These are phyloP conservation scores for Macrophomina pseudophaseolina DNA, from an alignment of 2,329 filamentous ascomycete genomes.

Conservation along the genomic window DNA sequence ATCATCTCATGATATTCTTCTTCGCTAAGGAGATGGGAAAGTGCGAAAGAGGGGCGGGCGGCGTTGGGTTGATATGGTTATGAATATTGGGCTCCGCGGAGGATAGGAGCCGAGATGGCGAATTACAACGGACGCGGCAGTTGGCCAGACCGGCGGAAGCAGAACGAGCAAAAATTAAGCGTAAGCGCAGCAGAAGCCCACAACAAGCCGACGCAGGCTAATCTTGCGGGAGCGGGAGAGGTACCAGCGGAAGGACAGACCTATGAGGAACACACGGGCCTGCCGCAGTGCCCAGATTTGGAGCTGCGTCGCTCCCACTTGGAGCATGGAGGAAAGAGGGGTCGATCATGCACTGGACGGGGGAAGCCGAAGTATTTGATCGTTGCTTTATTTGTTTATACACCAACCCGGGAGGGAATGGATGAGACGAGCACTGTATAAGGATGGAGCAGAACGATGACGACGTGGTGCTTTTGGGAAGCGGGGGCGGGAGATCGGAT, in stretches of 20 bases:
- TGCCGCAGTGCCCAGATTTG: no score
- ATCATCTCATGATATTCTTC: constrained; percentile 7
- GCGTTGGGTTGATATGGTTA: constrained; percentile 2
- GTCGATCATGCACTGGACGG: background rate
- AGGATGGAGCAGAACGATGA: constrained; percentile 6
- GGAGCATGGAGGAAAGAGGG: background rate
- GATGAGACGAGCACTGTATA: constrained; percentile 10
- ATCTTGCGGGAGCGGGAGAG: constrained; percentile 23
- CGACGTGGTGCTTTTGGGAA: background rate
- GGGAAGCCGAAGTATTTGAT: background rate
- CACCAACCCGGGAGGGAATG: background rate
- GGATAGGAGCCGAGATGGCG: background rate
- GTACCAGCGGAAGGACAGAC: background rate
- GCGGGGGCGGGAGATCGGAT: constrained; percentile 21
- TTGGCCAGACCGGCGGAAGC: background rate
- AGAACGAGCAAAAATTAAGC: background rate
- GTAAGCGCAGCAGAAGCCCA: background rate
- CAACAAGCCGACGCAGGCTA: background rate
- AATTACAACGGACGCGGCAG: background rate
- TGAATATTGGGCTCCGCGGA: constrained; percentile 7
- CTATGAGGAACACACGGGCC: background rate
- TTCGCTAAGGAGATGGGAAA: background rate
- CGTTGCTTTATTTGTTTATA: constrained; percentile 15
- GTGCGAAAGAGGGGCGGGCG: background rate
- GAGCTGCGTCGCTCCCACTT: background rate